These are phyloP conservation scores for Colletotrichum cereale DNA, from an alignment of 2,329 filamentous ascomycete species.

Conservation along the genomic window DNA sequence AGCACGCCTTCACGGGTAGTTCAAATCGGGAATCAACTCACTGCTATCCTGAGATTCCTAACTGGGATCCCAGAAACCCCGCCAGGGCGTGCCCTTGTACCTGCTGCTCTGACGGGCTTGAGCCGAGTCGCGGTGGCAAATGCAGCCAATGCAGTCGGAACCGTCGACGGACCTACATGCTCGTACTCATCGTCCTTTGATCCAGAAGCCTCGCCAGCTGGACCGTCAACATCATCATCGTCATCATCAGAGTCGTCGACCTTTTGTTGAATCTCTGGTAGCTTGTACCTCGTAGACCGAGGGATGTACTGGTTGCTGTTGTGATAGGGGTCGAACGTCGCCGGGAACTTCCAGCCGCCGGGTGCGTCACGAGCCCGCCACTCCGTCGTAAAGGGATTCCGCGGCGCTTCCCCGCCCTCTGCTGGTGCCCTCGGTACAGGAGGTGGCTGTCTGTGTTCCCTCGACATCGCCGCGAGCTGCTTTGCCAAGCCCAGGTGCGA, in stretches of 20 bases:
- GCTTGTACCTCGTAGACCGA: conserved; percentile 18
- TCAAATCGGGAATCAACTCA: not conserved
- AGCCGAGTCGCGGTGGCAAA: not conserved
- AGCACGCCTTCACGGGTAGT: not conserved
- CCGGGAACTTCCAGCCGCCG: not conserved
- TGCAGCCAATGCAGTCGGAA: conserved; percentile 5
- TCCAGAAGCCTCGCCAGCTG: not conserved
- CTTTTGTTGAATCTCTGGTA: conserved; percentile 2
- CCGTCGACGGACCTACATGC: not conserved
- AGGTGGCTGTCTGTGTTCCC: not conserved
- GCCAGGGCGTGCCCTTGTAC: not conserved
- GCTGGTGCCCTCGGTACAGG: conserved; percentile 27
- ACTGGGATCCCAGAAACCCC: not conserved
- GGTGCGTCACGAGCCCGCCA: conserved; percentile 30
- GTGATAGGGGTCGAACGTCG: conserved; percentile 28
- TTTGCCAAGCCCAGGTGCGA: not conserved
- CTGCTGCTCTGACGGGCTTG: not conserved
- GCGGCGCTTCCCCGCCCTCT: conserved; percentile 27
- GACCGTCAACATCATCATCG: conserved; percentile 25
- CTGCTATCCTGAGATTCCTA: not conserved
- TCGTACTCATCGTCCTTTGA: not conserved
- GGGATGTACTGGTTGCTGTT: conserved; percentile 39
- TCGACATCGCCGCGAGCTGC: not conserved
- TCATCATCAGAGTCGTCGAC: conserved; percentile 15
- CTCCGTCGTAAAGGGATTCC: conserved; percentile 39